Evolutionary conservation across 2,329 filamentous ascomycete genomes (phyloP).

Genomic region (Drechslerella dactyloides): DNA sequence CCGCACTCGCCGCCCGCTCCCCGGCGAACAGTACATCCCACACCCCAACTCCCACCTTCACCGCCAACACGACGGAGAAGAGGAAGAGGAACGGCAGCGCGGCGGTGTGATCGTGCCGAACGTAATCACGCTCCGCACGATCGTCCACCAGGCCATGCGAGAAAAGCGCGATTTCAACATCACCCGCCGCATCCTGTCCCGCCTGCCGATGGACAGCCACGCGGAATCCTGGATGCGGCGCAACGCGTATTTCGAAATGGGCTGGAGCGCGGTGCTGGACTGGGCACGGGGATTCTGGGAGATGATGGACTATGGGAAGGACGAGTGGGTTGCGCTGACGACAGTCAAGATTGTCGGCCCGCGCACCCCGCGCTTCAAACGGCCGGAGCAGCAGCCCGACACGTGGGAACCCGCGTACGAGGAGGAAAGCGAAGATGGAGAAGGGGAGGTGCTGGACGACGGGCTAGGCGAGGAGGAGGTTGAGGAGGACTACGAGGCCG

Average conservation of each 20-base stretch:
- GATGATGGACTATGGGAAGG: conserved; percentile 35
- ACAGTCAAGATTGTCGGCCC: conserved; percentile 20
- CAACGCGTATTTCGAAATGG: conserved; percentile 42
- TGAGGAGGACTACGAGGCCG: not conserved
- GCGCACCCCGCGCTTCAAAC: conserved; percentile 13
- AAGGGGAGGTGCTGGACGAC: not conserved
- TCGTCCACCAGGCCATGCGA: conserved; percentile 38
- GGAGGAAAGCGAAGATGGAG: conserved; percentile 1
- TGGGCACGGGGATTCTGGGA: conserved; percentile 32
- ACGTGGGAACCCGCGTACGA: no score
- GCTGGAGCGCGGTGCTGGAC: conserved; percentile 28
- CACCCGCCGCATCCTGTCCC: conserved; percentile 25
- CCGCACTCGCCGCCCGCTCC: not conserved
- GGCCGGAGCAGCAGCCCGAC: not conserved
- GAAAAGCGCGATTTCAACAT: conserved; percentile 41
- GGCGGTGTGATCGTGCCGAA: conserved; percentile 32
- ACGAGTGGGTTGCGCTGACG: conserved; percentile 35
- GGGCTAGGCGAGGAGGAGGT: conserved; percentile 3
- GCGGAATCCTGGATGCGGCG: conserved; percentile 27
- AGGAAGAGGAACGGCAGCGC: conserved; percentile 11
- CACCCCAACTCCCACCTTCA: not conserved
- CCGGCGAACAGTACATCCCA: not conserved
- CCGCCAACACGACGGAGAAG: not conserved
- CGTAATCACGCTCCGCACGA: conserved; percentile 18
- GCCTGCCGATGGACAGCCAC: conserved; percentile 24